These are phyloP conservation scores for Rhododendron williamsianum DNA, from an alignment of 148 eudicot genomes.

Conservation along the genomic window DNA sequence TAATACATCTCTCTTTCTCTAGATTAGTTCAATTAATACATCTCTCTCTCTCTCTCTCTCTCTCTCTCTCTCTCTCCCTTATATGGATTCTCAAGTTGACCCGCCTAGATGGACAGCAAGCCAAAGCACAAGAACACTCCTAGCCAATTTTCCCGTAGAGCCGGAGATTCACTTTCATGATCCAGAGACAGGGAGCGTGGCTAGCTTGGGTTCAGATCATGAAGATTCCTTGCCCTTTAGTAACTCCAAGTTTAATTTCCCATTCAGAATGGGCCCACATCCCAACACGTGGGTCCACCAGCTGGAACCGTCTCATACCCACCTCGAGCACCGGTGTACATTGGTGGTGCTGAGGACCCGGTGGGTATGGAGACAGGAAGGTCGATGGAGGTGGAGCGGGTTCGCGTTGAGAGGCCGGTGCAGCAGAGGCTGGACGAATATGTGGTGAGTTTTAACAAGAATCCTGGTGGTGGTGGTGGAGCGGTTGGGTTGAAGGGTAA, in stretches of 20 bases:
- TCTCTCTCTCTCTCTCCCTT: background rate
- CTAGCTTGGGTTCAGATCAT: background rate
- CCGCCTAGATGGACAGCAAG: conserved; percentile 39
- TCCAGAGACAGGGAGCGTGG: background rate
- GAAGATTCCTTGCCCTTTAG: conserved; percentile 3
- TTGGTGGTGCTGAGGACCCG: background rate
- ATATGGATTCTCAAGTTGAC: background rate
- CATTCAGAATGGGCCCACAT: conserved; percentile 11
- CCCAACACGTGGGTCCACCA: background rate
- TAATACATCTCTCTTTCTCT: no score
- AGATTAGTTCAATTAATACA: no score
- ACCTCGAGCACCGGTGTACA: background rate
- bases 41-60: no score
- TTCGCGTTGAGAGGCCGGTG: background rate
- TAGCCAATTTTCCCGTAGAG: background rate
- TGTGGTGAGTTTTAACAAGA: background rate
- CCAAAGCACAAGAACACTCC: conserved; percentile 25
- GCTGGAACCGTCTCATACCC: background rate
- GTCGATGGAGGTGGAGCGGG: background rate
- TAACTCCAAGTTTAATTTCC: conserved; percentile 12
- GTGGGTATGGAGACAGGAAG: background rate
- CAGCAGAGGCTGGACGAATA: background rate
- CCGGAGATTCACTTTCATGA: background rate
- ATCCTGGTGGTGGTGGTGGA: background rate
- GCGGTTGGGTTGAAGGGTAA: background rate